Evolutionary conservation across 2,329 filamentous ascomycete genomes (phyloP).

Genomic region (Arthrobotrys pseudoclavata): DNA sequence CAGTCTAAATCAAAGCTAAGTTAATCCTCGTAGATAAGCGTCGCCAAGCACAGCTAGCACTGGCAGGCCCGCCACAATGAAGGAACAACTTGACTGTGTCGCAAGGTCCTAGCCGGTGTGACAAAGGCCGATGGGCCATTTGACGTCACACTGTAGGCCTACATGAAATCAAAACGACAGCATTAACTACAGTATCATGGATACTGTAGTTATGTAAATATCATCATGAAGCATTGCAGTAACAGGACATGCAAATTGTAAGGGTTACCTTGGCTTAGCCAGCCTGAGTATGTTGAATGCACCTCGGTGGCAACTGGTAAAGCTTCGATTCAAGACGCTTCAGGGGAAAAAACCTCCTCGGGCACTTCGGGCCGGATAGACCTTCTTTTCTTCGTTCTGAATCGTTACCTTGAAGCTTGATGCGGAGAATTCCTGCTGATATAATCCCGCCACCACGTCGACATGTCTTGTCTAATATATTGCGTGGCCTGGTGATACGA

Average conservation of each 20-base stretch:
- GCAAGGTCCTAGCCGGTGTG: slow-evolving; percentile 36
- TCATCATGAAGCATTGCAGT: background rate
- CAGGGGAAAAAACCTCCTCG: background rate
- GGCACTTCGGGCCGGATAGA: slow-evolving; percentile 12
- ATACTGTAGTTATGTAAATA: background rate
- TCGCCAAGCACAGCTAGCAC: slow-evolving; percentile 17
- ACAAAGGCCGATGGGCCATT: slow-evolving; percentile 48
- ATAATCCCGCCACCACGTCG: background rate
- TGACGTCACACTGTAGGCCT: slow-evolving; percentile 48
- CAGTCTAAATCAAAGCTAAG: slow-evolving; percentile 29
- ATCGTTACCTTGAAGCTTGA: background rate
- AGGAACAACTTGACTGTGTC: background rate
- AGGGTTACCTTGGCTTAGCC: too few relatives aligned
- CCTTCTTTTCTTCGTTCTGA: background rate
- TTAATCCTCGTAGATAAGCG: slow-evolving; percentile 22
- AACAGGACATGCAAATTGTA: background rate
- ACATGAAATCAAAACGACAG: too few relatives aligned
- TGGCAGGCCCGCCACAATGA: background rate
- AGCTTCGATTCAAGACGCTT: slow-evolving; percentile 8
- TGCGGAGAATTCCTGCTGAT: slow-evolving; percentile 1
- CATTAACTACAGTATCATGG: too few relatives aligned
- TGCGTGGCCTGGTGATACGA: slow-evolving; percentile 26
- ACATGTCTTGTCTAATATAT: slow-evolving; percentile 11
- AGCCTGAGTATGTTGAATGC: slow-evolving; percentile 4
- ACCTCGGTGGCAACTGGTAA: background rate